Conservation (phyloP, 805 yeast species). For the Candida sphagnicola region DNA sequence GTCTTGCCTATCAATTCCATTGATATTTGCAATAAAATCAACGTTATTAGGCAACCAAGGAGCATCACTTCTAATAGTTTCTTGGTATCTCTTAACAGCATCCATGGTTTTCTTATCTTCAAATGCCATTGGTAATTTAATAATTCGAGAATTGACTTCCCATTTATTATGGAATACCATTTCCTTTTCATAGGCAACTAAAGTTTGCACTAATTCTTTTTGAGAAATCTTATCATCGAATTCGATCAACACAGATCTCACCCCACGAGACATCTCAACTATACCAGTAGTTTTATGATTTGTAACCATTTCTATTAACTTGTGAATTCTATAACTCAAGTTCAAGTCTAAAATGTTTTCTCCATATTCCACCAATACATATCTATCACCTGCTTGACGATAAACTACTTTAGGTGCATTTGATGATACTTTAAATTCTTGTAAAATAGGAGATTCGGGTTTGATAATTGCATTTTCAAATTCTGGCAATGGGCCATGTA, state of each 20-base stretch:
- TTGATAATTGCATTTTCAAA: constrained; percentile 17
- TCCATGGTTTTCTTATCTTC: constrained; percentile 87
- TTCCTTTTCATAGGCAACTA: constrained; percentile 73
- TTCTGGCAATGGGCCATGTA: constrained; percentile 41
- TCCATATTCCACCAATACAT: constrained; percentile 89
- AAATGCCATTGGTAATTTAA: constrained; percentile 92
- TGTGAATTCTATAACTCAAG: constrained; percentile 78
- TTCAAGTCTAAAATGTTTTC: constrained; percentile 83
- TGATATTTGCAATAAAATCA: constrained; percentile 87
- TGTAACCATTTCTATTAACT: constrained; percentile 69
- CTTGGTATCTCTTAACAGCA: constrained; percentile 87
- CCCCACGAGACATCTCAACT: constrained; percentile 96
- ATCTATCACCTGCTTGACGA: constrained; percentile 97
- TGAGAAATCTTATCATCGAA: constrained; percentile 70
- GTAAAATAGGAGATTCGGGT: constrained; percentile 70
- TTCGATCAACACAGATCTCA: constrained; percentile 88
- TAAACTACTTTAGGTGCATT: constrained; percentile 70
- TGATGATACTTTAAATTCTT: constrained; percentile 43
- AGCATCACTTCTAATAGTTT: constrained; percentile 87
- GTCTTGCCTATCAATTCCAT: constrained; percentile 70
- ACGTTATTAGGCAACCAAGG: constrained; percentile 99
- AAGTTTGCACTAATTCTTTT: constrained; percentile 52
- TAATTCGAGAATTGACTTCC: constrained; percentile 78
- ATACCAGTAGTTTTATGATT: constrained; percentile 70
- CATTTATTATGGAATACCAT: constrained; percentile 73